phyloP scores from a whole-genome alignment of 352 stramenopile genomes.

The Pythium guiyangense region DNA sequence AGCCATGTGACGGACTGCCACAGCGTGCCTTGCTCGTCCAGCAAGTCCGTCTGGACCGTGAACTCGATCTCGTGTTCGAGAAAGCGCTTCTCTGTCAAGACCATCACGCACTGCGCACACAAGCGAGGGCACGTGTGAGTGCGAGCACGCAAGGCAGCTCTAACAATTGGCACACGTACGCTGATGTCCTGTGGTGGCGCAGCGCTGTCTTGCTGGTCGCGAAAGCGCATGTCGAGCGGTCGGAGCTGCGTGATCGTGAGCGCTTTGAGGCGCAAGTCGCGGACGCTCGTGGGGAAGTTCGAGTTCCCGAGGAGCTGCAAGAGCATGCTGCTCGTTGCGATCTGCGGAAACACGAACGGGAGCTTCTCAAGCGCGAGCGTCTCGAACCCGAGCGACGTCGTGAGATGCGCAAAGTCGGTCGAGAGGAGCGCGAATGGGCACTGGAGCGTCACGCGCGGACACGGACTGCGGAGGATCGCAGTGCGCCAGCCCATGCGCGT shows the following conservation, averaged over 20 bases:
- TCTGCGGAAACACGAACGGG: conserved; percentile 74
- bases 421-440: conserved; percentile 66
- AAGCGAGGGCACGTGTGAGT: too few species aligned
- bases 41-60: conserved; percentile 65
- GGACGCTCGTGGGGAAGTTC: conserved; percentile 62
- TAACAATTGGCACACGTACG: conserved; percentile 19
- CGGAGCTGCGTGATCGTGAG: conserved; percentile 75
- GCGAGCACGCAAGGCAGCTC: too few species aligned
- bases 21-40: conserved; percentile 63
- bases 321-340: conserved; percentile 55
- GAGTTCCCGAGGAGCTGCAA: conserved; percentile 81
- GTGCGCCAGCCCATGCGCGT: conserved; percentile 54
- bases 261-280: conserved; percentile 48
- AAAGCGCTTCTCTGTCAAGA: conserved; percentile 70
- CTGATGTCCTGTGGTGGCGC: conserved; percentile 26
- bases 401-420: conserved; percentile 77
- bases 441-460: conserved; percentile 72
- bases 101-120: conserved; percentile 56
- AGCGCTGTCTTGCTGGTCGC: conserved; percentile 24
- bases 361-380: conserved; percentile 63
- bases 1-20: conserved; percentile 74
- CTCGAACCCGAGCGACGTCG: conserved; percentile 64
- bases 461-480: conserved; percentile 46
- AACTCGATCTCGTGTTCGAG: conserved; percentile 70
- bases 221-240: conserved; percentile 66